Conservation (phyloP, 2,329 filamentous ascomycete species). For the Colletotrichum sp. region DNA sequence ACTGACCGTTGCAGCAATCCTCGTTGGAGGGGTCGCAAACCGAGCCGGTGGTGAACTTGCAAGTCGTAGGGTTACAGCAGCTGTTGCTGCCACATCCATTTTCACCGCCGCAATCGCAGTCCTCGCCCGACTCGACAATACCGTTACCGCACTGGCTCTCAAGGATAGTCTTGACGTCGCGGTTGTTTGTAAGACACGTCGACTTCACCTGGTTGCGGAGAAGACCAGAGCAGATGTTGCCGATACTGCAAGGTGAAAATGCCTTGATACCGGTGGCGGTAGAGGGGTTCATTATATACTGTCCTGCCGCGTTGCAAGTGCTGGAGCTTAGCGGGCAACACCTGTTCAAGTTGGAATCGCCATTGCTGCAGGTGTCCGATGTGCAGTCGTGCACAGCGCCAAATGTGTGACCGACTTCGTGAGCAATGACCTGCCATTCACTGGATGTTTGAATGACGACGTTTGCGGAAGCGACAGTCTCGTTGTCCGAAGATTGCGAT, state of each 20-base stretch:
- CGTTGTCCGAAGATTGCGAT: conserved; percentile 62
- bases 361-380: conserved; percentile 66
- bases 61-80: conserved; percentile 87
- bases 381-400: conserved; percentile 95
- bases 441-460: conserved; percentile 83
- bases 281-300: conserved; percentile 96
- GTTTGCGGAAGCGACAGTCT: conserved; percentile 85
- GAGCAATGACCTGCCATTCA: conserved; percentile 96
- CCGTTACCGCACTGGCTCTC: conserved; percentile 93
- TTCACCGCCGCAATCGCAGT: conserved; percentile 91
- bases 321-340: conserved; percentile 79
- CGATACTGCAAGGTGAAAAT: conserved; percentile 89
- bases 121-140: conserved; percentile 87
- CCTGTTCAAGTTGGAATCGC: conserved; percentile 53
- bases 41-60: conserved; percentile 77
- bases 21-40: conserved; percentile 85
- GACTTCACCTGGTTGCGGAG: conserved; percentile 77
- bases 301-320: conserved; percentile 76
- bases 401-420: conserved; percentile 93
- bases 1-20: conserved; percentile 75
- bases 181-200: conserved; percentile 83
- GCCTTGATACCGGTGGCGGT: conserved; percentile 73
- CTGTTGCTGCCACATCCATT: conserved; percentile 73
- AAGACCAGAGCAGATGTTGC: conserved; percentile 91
- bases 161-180: conserved; percentile 78